These are phyloP conservation scores for Phtheirospermum japonicum DNA, from an alignment of 257 asterid genomes.

Conservation along the genomic window DNA sequence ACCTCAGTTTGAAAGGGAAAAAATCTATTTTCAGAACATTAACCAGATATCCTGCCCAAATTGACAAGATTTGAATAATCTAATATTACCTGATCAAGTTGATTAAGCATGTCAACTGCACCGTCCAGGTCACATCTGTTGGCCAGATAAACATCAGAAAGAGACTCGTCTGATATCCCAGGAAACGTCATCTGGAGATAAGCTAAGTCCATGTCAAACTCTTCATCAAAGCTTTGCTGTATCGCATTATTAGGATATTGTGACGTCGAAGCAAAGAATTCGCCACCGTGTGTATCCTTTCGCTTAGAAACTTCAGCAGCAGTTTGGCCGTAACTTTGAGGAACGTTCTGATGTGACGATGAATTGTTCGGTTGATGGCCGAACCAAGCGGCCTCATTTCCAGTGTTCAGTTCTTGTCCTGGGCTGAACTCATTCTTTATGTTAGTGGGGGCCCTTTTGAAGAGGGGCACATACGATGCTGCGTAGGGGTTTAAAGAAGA, in stretches of 20 bases:
- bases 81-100: slow-evolving; percentile 59
- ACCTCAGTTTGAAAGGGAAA: no score
- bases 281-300: slow-evolving; percentile 36
- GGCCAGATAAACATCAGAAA: slow-evolving; percentile 65
- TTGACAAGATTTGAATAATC: not conserved
- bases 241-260: slow-evolving; percentile 34
- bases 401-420: slow-evolving; percentile 33
- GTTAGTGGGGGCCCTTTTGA: slow-evolving; percentile 47
- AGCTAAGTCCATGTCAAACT: slow-evolving; percentile 58
- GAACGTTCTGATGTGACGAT: slow-evolving; percentile 26
- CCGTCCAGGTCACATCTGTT: slow-evolving; percentile 60
- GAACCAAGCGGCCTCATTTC: slow-evolving; percentile 38
- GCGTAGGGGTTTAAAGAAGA: slow-evolving; percentile 82
- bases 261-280: slow-evolving; percentile 51
- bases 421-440: slow-evolving; percentile 32
- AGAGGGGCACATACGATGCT: slow-evolving; percentile 71
- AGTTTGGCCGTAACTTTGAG: slow-evolving; percentile 30
- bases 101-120: slow-evolving; percentile 73
- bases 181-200: slow-evolving; percentile 75
- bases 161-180: slow-evolving; percentile 68
- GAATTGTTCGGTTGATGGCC: slow-evolving; percentile 42
- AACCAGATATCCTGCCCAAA: not conserved
- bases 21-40: no score
- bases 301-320: slow-evolving; percentile 31
- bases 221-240: slow-evolving; percentile 39